Percentiles rank a stretch among this genome's conserved stretches.
phyloP scores from a whole-genome alignment of 176 grass and related monocot species.

The Triticum turgidum region DNA sequence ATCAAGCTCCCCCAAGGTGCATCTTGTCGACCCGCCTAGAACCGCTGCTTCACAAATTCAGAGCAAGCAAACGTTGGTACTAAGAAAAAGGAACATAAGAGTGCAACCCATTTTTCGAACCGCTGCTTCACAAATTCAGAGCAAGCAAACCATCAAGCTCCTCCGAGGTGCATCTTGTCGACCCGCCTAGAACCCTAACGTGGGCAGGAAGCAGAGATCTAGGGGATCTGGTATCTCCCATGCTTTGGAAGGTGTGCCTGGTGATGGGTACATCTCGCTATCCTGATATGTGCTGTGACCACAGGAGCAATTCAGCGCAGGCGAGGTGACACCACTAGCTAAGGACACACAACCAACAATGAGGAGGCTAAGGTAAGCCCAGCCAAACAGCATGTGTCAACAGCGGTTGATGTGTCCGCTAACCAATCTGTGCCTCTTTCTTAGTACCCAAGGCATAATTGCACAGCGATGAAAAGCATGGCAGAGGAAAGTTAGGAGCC shows the following conservation, averaged over 20 bases:
- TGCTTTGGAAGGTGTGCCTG: background rate
- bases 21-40: background rate
- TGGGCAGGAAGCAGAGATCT: background rate
- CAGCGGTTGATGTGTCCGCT: background rate
- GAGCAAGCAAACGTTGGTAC: too few species aligned
- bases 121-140: background rate
- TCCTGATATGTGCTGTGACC: conserved; percentile 34
- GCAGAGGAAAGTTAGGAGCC: background rate
- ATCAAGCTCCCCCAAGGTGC: background rate
- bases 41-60: background rate
- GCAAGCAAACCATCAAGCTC: background rate
- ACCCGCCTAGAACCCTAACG: background rate
- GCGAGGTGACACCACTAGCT: conserved; percentile 48
- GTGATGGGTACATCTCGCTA: background rate
- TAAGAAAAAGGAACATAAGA: background rate
- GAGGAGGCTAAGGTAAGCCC: background rate
- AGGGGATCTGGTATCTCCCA: background rate
- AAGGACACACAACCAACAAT: background rate
- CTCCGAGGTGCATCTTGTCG: too few species aligned
- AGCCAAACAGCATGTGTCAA: background rate
- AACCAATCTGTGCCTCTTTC: conserved; percentile 36
- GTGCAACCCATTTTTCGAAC: background rate
- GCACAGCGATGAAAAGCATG: background rate
- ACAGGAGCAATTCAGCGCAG: conserved; percentile 29
- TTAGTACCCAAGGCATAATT: conserved; percentile 48